Conservation (phyloP, 148 eudicot species). For the Polygonum aviculare region DNA sequence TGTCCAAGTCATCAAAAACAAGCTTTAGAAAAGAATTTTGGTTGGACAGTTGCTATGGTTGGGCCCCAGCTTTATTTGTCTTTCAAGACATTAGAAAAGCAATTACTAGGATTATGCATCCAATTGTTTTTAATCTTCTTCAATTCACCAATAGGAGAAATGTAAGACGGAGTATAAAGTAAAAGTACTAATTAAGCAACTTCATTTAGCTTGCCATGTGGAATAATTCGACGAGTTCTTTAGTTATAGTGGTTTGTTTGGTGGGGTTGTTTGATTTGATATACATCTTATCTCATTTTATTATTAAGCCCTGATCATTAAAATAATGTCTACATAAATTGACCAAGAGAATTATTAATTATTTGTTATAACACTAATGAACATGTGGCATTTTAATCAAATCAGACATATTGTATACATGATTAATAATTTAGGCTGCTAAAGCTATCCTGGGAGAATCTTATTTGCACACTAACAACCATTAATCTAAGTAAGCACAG, state of each 20-base stretch:
- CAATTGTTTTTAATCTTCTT: neutral
- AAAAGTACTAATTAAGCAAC: neutral
- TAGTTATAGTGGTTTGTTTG: neutral
- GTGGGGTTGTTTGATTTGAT: conserved; percentile 2
- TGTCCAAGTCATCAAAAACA: conserved; percentile 4
- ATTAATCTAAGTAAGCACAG: neutral
- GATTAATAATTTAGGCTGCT: neutral
- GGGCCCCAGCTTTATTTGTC: conserved; percentile 8
- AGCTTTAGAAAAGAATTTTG: neutral
- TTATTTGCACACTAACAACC: neutral
- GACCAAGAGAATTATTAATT: neutral
- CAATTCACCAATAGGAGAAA: neutral
- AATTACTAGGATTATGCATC: neutral
- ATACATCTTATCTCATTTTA: neutral
- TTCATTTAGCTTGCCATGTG: conserved; percentile 9
- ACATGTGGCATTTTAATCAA: neutral
- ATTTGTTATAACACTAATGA: neutral
- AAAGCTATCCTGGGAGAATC: neutral
- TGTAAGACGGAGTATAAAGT: neutral
- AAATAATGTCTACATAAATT: neutral
- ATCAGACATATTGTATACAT: neutral
- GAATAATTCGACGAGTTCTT: neutral
- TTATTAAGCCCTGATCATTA: neutral
- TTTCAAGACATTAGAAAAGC: conserved; percentile 5
- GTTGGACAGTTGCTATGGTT: conserved; percentile 5